These are phyloP conservation scores for Zoysia matrella DNA, from an alignment of 202 grass and related monocot genomes.

Conservation along the genomic window DNA sequence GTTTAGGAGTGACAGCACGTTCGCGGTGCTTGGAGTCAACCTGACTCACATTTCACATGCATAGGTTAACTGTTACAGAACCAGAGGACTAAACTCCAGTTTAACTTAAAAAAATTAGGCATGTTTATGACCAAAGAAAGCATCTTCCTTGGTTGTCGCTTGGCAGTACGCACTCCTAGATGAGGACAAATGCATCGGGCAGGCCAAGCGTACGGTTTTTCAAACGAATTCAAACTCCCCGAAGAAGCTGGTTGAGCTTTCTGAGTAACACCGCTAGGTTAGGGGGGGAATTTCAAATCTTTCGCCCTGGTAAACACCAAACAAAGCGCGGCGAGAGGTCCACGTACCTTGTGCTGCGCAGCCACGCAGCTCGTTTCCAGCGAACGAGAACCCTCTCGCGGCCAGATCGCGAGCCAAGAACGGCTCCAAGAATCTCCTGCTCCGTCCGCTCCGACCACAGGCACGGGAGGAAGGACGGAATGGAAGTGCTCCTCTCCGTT, in stretches of 20 bases:
- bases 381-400: background rate
- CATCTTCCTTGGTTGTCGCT: slow-evolving; percentile 7
- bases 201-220: background rate
- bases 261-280: background rate
- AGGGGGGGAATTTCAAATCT: background rate
- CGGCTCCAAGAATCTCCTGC: background rate
- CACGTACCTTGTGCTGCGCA: background rate
- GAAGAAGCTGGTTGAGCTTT: background rate
- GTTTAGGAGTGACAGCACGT: slow-evolving; percentile 21
- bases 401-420: background rate
- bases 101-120: background rate
- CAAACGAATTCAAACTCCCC: slow-evolving; percentile 27
- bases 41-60: background rate
- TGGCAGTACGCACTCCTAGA: background rate
- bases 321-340: background rate
- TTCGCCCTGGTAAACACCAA: background rate
- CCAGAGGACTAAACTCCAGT: background rate
- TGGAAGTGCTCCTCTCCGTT: background rate
- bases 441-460: background rate
- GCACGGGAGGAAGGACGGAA: no score
- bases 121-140: background rate
- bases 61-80: no score
- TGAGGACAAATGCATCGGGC: slow-evolving; percentile 27
- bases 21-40: slow-evolving; percentile 40
- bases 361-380: background rate